Evolutionary conservation across 208 protist species (phyloP).

Genomic region (Leptomonas seymouri): DNA sequence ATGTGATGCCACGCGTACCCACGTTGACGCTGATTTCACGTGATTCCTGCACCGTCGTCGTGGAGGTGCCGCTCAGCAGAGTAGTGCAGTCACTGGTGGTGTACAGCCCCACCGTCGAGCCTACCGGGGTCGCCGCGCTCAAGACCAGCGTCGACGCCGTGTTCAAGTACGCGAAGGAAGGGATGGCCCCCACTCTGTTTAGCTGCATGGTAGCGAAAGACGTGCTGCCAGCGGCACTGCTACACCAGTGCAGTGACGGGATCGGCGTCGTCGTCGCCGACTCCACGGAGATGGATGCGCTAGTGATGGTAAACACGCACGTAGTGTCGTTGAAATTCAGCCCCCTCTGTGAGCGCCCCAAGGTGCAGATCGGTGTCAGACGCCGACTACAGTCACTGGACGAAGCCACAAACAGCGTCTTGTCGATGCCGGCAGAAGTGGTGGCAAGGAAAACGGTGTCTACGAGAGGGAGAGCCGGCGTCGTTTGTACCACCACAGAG

Average conservation of each 20-base stretch:
- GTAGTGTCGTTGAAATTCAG: constrained; percentile 37
- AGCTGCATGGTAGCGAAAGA: constrained; percentile 38
- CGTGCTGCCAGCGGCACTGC: constrained; percentile 26
- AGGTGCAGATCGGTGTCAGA: constrained; percentile 38
- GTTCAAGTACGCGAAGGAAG: constrained; percentile 35
- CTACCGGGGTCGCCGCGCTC: constrained; percentile 45
- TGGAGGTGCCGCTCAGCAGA: constrained; percentile 2
- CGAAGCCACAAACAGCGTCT: constrained; percentile 49
- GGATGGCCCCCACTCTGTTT: constrained; percentile 31
- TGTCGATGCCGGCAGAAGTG: constrained; percentile 16
- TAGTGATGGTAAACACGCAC: constrained; percentile 55
- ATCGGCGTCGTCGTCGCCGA: constrained; percentile 27
- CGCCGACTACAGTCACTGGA: constrained; percentile 23
- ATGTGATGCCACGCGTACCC: constrained; percentile 25
- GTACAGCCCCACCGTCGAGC: constrained; percentile 53
- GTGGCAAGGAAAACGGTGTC: constrained; percentile 62
- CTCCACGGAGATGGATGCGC: constrained; percentile 27
- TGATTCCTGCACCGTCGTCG: constrained; percentile 13
- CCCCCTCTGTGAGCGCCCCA: constrained; percentile 19
- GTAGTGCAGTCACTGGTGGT: constrained; percentile 27
- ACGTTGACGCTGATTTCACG: constrained; percentile 23
- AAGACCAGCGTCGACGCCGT: constrained; percentile 30
- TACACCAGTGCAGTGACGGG: constrained; percentile 61
- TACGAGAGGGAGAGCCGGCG: constrained; percentile 42
- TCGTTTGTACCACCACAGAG: constrained; percentile 31